Base-by-base conservation (phyloP, 306 rosid genomes). In the Boehmeria nivea region DNA sequence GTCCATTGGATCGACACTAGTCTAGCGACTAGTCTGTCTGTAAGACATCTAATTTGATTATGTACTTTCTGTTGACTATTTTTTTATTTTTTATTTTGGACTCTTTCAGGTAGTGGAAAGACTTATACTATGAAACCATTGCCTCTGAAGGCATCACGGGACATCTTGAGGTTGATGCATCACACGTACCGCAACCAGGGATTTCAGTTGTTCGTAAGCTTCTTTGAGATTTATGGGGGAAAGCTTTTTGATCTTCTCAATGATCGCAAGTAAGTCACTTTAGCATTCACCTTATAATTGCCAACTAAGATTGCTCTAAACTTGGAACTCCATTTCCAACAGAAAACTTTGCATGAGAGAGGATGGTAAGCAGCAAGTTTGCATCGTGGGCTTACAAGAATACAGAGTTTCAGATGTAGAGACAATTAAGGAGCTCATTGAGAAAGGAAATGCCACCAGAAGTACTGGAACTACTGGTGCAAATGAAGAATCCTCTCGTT, bases 301-400 rank as follows among this genome's bases (percentile, higher is more conserved):
- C 64, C 58, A 16, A 21, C 40, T 55, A 50, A 12, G 67, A 37
- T 72, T 39, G 46, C 17, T 49, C 47, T 50, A 71, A 63, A 61
- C 38, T 44, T 54, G 42, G 15, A 21, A 39, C 40, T 63, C 62
- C 44, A 49, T 51, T 70, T 68, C 57, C 69, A 72, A 80, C 81
- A 93, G 99, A 76, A 93, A 93, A 67, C 99, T 93, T 69, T 88
- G 78, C 82, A 87, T 93, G 96, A 83, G 99, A 77, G 99, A 93
- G 78, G 99, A 93, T 72, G 99, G 99, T 6, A 93, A 74, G 74
- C 84, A 93, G 65, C 94, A 93, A 79, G 99, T 93, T 69, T 93
- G 99, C 73, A 85, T 93, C 47, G 99, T 93, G 69, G 99, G 99
- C 54, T 75, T 93, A 87, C 96, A 85, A 77, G 99, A 93, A 72